Evolutionary conservation across 345 rosid species (phyloP).

Genomic region (Bruguiera gymnorhiza): DNA sequence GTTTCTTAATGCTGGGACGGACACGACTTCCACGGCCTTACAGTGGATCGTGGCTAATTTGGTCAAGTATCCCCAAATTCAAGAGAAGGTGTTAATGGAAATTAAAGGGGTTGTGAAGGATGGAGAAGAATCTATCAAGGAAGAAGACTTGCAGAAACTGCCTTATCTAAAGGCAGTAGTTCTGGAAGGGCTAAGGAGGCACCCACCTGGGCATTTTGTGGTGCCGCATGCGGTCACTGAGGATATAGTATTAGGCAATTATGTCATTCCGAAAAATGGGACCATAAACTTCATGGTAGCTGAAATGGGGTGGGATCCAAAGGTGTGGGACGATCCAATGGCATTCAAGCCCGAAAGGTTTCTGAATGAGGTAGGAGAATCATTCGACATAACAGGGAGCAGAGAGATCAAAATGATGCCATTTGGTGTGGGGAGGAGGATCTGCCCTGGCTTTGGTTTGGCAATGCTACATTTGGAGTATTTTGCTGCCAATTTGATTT

Average conservation of each 20-base stretch:
- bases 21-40: slow-evolving; percentile 14
- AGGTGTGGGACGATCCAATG: slow-evolving; percentile 26
- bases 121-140: slow-evolving; percentile 5
- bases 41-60: slow-evolving; percentile 24
- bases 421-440: slow-evolving; percentile 19
- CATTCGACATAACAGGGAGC: slow-evolving; percentile 11
- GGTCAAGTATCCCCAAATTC: slow-evolving; percentile 17
- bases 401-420: slow-evolving; percentile 28
- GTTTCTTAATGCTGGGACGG: slow-evolving; percentile 16
- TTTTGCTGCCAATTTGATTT: slow-evolving; percentile 18
- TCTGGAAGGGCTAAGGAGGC: slow-evolving; percentile 23
- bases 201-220: slow-evolving; percentile 14
- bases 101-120: slow-evolving; percentile 6
- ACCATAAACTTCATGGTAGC: slow-evolving; percentile 16
- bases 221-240: slow-evolving; percentile 14
- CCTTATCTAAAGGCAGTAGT: slow-evolving; percentile 17
- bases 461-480: slow-evolving; percentile 23
- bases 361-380: background rate
- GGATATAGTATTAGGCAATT: background rate
- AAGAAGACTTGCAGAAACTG: slow-evolving; percentile 11
- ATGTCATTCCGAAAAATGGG: slow-evolving; percentile 7
- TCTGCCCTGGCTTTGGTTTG: slow-evolving; percentile 15
- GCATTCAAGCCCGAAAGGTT: slow-evolving; percentile 23
- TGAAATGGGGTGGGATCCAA: slow-evolving; percentile 17
- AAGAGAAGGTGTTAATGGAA: slow-evolving; percentile 14